phyloP scores from a whole-genome alignment of 2,329 filamentous ascomycete species.

The Bipolaris cookei region DNA sequence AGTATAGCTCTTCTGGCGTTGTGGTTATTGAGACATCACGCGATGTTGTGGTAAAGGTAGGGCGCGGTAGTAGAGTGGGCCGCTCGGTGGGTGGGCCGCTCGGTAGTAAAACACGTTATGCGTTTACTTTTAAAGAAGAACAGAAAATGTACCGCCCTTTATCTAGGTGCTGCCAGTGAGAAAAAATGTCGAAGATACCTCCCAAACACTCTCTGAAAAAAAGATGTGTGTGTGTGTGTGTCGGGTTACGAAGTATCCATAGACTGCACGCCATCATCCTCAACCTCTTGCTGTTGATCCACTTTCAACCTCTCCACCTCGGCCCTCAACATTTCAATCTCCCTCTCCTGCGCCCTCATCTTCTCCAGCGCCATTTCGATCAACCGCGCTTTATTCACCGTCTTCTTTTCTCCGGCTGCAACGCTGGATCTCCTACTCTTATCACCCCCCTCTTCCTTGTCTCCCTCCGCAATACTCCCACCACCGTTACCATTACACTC shows the following conservation, averaged over 20 bases:
- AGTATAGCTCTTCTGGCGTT: no score
- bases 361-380: constrained; percentile 44
- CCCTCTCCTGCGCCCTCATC: constrained; percentile 38
- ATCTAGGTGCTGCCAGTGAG: no score
- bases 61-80: no score
- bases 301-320: constrained; percentile 30
- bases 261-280: constrained; percentile 12
- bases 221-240: no score
- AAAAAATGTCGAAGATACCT: no score
- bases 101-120: no score
- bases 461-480: constrained; percentile 16
- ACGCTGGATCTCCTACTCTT: constrained; percentile 3
- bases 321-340: constrained; percentile 36
- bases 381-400: constrained; percentile 40
- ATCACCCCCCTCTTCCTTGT: constrained; percentile 37
- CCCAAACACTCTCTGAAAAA: no score
- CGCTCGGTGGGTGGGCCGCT: no score
- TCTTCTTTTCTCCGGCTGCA: constrained; percentile 30
- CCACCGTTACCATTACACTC: constrained; percentile 4
- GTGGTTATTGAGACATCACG: no score
- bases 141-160: no score
- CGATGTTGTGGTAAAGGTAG: no score
- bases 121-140: no score
- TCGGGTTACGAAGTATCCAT: constrained; percentile 32
- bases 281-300: neutral